These are phyloP conservation scores for Cladosporium sp. DNA, from an alignment of 2,329 filamentous ascomycete genomes.

Conservation along the genomic window DNA sequence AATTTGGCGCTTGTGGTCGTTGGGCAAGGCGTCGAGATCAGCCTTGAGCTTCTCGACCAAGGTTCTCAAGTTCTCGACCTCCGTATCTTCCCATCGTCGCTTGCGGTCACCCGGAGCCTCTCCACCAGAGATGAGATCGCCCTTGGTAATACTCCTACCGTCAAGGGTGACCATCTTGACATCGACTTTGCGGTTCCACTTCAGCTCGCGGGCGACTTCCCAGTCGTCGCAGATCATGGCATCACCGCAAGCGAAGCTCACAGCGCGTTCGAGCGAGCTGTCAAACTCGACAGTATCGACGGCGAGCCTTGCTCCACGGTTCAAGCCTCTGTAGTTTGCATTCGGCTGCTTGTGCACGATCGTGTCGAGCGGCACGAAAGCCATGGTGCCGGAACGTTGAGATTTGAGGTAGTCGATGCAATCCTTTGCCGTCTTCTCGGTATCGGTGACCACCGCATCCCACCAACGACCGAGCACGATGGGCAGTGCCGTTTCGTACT, in stretches of 20 bases:
- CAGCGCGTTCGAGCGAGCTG: conserved; percentile 78
- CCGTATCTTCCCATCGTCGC: conserved; percentile 76
- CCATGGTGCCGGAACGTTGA: conserved; percentile 80
- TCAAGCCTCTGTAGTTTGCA: conserved; percentile 83
- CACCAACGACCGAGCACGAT: conserved; percentile 90
- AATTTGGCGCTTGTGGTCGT: conserved; percentile 67
- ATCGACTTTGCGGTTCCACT: conserved; percentile 77
- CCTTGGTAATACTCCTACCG: conserved; percentile 95
- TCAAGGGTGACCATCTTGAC: conserved; percentile 94
- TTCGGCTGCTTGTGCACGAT: conserved; percentile 93
- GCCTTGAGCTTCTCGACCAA: conserved; percentile 70
- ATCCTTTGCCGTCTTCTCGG: conserved; percentile 87
- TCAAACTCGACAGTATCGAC: conserved; percentile 98
- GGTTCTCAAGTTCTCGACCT: conserved; percentile 79
- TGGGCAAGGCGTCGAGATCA: conserved; percentile 76
- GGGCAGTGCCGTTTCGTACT: conserved; percentile 88
- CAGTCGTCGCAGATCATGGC: conserved; percentile 91
- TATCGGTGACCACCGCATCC: conserved; percentile 91
- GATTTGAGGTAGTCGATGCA: conserved; percentile 94
- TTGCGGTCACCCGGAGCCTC: conserved; percentile 72
- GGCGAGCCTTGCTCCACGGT: conserved; percentile 76
- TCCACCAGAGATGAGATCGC: conserved; percentile 93
- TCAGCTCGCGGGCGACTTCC: conserved; percentile 81
- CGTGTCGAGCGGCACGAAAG: conserved; percentile 94
- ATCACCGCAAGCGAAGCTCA: conserved; percentile 91